Conservation (phyloP, 2,329 filamentous ascomycete genomes). For the Aphanoascus verrucosus region DNA sequence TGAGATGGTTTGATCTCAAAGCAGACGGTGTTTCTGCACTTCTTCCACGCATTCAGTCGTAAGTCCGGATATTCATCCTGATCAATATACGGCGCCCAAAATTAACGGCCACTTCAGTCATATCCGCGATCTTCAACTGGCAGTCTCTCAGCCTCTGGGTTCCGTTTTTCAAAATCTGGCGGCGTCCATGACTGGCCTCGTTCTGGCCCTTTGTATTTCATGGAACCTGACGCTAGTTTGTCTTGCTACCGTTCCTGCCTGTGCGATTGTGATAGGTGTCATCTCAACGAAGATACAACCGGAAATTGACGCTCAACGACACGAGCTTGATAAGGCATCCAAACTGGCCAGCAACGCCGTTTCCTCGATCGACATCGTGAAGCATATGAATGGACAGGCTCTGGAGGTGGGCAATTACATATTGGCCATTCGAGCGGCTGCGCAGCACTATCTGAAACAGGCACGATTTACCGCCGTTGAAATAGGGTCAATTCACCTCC, state of each 20-base stretch:
- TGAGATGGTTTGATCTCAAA: conserved; percentile 71
- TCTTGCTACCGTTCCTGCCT: conserved; percentile 60
- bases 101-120: conserved; percentile 47
- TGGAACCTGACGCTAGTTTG: conserved; percentile 78
- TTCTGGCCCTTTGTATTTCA: conserved; percentile 64
- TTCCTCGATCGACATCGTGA: conserved; percentile 70
- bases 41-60: conserved; percentile 64
- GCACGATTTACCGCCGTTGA: conserved; percentile 60
- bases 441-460: conserved; percentile 55
- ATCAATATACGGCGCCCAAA: conserved; percentile 1
- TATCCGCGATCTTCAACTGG: conserved; percentile 68
- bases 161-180: conserved; percentile 54
- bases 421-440: conserved; percentile 47
- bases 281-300: conserved; percentile 52
- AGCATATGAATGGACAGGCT: conserved; percentile 67
- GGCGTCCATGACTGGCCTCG: conserved; percentile 55
- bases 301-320: conserved; percentile 59
- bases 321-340: conserved; percentile 56
- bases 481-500: conserved; percentile 60
- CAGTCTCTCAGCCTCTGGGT: conserved; percentile 69
- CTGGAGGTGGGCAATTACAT: conserved; percentile 59
- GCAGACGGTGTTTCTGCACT: conserved; percentile 62
- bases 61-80: conserved; percentile 25
- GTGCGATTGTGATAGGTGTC: conserved; percentile 49
- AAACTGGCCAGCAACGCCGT: conserved; percentile 62